These are phyloP conservation scores for Talaromyces sp. DNA, from an alignment of 2,329 filamentous ascomycete genomes.

Conservation along the genomic window DNA sequence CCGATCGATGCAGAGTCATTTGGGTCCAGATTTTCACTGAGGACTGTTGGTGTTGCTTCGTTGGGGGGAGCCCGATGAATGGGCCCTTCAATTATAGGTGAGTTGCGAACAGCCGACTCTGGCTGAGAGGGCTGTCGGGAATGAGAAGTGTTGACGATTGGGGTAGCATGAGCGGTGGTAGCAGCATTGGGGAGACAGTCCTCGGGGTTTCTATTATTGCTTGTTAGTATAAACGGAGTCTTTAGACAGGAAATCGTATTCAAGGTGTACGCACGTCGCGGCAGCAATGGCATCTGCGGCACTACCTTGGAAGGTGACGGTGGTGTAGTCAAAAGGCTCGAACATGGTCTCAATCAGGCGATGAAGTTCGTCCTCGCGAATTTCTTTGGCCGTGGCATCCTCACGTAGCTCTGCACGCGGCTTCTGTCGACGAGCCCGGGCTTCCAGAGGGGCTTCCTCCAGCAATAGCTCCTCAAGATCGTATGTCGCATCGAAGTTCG, in stretches of 20 bases:
- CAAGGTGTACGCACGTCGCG: slow-evolving; percentile 28
- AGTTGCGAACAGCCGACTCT: slow-evolving; percentile 32
- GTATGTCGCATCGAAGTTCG: slow-evolving; percentile 98
- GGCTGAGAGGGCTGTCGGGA: slow-evolving; percentile 42
- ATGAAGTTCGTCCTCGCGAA: slow-evolving; percentile 90
- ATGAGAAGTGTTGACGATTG: slow-evolving; percentile 25
- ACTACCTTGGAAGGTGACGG: slow-evolving; percentile 69
- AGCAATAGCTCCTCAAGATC: slow-evolving; percentile 91
- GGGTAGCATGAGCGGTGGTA: slow-evolving; percentile 14
- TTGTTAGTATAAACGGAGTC: slow-evolving; percentile 8
- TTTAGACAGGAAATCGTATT: neutral
- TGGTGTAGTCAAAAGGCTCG: slow-evolving; percentile 91
- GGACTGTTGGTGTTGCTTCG: slow-evolving; percentile 26
- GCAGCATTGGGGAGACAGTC: slow-evolving; percentile 34
- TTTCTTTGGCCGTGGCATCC: slow-evolving; percentile 92
- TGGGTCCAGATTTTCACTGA: slow-evolving; percentile 33
- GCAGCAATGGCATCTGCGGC: slow-evolving; percentile 46
- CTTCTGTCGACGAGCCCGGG: slow-evolving; percentile 88
- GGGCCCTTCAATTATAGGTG: slow-evolving; percentile 24
- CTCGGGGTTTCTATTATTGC: slow-evolving; percentile 41
- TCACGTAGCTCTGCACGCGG: slow-evolving; percentile 88
- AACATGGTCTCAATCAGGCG: slow-evolving; percentile 93
- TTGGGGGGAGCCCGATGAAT: neutral
- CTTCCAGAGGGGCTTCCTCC: slow-evolving; percentile 93
- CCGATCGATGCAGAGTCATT: slow-evolving; percentile 25